These are phyloP conservation scores for Boletus rex-veris DNA, from an alignment of 768 basidiomycete species.

Conservation along the genomic window DNA sequence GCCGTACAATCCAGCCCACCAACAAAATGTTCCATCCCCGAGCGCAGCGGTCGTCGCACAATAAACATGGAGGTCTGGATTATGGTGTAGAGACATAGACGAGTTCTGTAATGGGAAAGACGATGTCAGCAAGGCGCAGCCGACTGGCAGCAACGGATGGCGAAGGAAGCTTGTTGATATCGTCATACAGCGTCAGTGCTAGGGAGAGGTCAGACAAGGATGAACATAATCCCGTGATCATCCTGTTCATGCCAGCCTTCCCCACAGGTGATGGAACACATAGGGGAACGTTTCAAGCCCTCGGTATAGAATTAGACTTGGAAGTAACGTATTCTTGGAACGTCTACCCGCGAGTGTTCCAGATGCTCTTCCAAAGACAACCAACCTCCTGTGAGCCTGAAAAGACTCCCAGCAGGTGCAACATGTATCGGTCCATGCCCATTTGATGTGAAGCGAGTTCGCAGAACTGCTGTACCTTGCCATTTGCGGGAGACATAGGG, in stretches of 20 bases:
- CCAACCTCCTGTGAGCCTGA: background rate
- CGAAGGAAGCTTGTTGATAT: background rate
- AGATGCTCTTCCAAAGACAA: background rate
- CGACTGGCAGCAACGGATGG: background rate
- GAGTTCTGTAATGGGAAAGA: background rate
- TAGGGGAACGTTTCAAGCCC: background rate
- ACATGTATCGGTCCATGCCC: conserved; percentile 12
- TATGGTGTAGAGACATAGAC: too few relatives aligned
- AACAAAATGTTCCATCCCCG: background rate
- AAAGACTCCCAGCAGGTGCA: conserved; percentile 6
- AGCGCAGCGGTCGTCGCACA: background rate
- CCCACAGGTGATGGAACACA: background rate
- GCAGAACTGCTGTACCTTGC: too few relatives aligned
- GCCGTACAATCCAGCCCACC: too few relatives aligned
- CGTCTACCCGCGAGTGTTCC: conserved; percentile 10
- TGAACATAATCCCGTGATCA: background rate
- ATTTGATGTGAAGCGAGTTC: background rate
- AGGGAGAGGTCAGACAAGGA: background rate
- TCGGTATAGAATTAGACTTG: conserved; percentile 8
- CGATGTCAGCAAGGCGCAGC: conserved; percentile 4
- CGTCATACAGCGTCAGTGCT: background rate
- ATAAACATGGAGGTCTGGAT: background rate
- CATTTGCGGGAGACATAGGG: too few relatives aligned
- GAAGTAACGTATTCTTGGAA: conserved; percentile 11
- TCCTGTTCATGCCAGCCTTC: background rate